phyloP scores from a whole-genome alignment of 495 filamentous ascomycete genomes.

The Gamarada debralockiae region DNA sequence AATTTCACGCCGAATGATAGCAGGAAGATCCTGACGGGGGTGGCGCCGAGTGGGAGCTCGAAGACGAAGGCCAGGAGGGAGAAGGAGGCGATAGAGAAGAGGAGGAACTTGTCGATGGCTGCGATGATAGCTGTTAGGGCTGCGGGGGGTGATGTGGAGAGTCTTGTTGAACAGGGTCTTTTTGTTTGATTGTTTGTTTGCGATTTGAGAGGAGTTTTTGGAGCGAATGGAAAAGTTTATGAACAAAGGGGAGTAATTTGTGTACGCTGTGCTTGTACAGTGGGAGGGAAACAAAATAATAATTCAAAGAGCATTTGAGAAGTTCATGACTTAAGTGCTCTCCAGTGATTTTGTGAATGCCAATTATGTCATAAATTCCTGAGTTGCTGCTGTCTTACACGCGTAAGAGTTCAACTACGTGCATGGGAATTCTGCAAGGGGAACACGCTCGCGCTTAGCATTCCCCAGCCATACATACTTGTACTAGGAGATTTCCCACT shows the following conservation, averaged over 20 bases:
- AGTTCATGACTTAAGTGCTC: too few relatives aligned
- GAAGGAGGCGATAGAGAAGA: constrained; percentile 76
- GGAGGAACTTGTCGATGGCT: constrained; percentile 69
- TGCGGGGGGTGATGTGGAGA: constrained; percentile 71
- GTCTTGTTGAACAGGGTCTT: constrained; percentile 34
- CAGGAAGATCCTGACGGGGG: constrained; percentile 77
- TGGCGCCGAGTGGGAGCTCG: constrained; percentile 83
- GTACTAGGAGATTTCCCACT: too few relatives aligned
- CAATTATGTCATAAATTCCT: too few relatives aligned
- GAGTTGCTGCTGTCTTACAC: too few relatives aligned
- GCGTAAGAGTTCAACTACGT: too few relatives aligned
- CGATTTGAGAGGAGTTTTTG: too few relatives aligned
- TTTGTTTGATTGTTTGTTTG: constrained; percentile 17
- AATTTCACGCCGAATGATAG: constrained; percentile 88
- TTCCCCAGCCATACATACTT: too few relatives aligned
- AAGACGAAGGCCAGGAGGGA: constrained; percentile 94
- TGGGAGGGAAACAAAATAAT: background rate
- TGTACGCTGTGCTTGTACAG: background rate
- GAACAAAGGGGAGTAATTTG: background rate
- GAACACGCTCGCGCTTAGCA: too few relatives aligned
- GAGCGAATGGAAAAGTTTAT: background rate
- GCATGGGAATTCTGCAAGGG: too few relatives aligned
- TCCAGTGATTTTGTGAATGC: too few relatives aligned
- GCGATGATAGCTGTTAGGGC: constrained; percentile 69
- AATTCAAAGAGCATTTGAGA: too few relatives aligned